These are phyloP conservation scores for Maudiozyma humilis DNA, from an alignment of 1,139 yeast species.

Conservation along the genomic window DNA sequence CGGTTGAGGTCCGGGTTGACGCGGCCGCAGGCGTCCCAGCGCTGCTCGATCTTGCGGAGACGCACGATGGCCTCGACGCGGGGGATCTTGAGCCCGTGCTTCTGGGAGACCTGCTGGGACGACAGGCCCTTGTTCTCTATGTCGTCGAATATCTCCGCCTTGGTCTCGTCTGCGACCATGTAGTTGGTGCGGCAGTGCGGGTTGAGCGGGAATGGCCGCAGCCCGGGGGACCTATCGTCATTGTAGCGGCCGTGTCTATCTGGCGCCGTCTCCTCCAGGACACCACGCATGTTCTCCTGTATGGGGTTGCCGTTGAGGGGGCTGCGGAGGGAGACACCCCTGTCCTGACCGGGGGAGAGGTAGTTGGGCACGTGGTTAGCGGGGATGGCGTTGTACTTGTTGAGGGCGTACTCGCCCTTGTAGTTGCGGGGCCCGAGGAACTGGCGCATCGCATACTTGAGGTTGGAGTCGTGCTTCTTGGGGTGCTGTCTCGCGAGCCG, in stretches of 20 bases:
- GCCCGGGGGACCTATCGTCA: slow-evolving; percentile 5
- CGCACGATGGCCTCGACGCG: slow-evolving; percentile 79
- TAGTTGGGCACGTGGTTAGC: slow-evolving; percentile 69
- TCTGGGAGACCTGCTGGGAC: slow-evolving; percentile 69
- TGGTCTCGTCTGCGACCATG: slow-evolving; percentile 50
- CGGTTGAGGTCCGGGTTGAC: slow-evolving; percentile 44
- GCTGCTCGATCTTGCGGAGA: slow-evolving; percentile 55
- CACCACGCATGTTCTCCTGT: slow-evolving; percentile 20
- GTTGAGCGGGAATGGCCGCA: slow-evolving; percentile 79
- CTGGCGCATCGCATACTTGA: slow-evolving; percentile 31
- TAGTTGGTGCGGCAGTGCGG: slow-evolving; percentile 59
- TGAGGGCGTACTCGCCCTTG: slow-evolving; percentile 72
- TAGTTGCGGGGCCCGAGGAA: slow-evolving; percentile 79
- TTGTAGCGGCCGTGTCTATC: slow-evolving; percentile 2
- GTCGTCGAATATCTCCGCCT: slow-evolving; percentile 51
- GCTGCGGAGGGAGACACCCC: slow-evolving; percentile 36
- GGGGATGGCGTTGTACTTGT: slow-evolving; percentile 69
- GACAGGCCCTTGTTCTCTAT: slow-evolving; percentile 45
- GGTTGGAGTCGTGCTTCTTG: slow-evolving; percentile 36
- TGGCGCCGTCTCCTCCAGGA: slow-evolving; percentile 13
- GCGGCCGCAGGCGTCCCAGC: slow-evolving; percentile 44
- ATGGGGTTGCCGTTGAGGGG: slow-evolving; percentile 34
- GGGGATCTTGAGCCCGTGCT: slow-evolving; percentile 71
- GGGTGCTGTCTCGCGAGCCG: slow-evolving; percentile 37
- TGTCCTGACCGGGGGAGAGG: slow-evolving; percentile 50